Percentiles rank a stretch among this genome's conserved stretches.
phyloP scores from a whole-genome alignment of 148 eudicot species.

The Chenopodium berlandieri region DNA sequence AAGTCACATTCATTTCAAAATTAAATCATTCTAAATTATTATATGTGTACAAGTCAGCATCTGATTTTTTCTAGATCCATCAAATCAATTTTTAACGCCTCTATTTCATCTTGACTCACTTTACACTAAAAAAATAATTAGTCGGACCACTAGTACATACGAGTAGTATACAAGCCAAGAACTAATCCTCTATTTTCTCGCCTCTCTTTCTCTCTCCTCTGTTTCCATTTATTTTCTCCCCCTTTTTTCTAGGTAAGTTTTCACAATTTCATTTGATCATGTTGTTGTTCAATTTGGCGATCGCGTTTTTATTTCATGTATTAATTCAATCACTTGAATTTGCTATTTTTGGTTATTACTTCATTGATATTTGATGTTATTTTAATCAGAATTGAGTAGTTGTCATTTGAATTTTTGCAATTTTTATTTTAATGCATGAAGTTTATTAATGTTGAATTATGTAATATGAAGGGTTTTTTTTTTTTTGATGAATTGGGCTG shows the following conservation, averaged over 20 bases:
- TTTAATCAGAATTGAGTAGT: neutral
- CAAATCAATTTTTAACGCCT: no score
- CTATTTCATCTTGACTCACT: no score
- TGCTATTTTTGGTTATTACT: neutral
- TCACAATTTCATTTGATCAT: neutral
- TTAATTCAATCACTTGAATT: conserved; percentile 1
- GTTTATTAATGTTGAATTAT: no score
- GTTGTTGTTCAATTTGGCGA: neutral
- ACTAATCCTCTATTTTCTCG: neutral
- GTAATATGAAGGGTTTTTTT: no score
- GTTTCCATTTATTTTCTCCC: neutral
- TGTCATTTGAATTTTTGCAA: neutral
- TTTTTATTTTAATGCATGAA: neutral
- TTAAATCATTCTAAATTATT: no score
- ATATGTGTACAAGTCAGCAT: no score
- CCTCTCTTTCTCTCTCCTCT: conserved; percentile 13
- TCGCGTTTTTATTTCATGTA: neutral
- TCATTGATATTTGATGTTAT: no score
- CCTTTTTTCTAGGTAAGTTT: conserved; percentile 10
- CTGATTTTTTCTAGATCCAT: no score
- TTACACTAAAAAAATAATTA: neutral
- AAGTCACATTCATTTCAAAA: no score
- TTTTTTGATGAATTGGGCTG: neutral
- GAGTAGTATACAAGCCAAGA: neutral
- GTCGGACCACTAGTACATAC: conserved; percentile 11